Evolutionary conservation across 805 yeast species (phyloP).

Genomic region (Zygosaccharomyces bailii): DNA sequence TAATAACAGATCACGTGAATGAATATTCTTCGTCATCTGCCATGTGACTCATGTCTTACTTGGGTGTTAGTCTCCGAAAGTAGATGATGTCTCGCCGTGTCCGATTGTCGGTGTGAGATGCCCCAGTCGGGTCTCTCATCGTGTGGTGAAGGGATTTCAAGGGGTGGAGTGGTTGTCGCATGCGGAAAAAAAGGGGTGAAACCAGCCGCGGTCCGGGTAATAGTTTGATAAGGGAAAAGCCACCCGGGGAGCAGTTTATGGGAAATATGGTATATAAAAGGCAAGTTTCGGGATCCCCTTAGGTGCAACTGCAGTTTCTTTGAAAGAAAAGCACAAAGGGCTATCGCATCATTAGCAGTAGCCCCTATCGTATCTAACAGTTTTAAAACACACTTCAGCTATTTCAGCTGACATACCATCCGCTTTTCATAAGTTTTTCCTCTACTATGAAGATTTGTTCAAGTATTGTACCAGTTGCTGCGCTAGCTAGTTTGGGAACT

Average conservation of each 20-base stretch:
- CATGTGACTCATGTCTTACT: too few species aligned
- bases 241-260: background rate
- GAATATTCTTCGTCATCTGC: too few species aligned
- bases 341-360: slow-evolving; percentile 1
- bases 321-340: background rate
- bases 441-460: slow-evolving; percentile 22
- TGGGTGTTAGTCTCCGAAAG: too few species aligned
- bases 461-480: slow-evolving; percentile 35
- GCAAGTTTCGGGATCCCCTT: background rate
- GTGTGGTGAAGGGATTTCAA: slow-evolving; percentile 1
- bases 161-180: background rate
- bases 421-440: background rate
- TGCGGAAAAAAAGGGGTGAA: slow-evolving; percentile 5
- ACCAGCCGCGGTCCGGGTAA: slow-evolving; percentile 8
- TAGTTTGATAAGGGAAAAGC: background rate
- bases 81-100: background rate
- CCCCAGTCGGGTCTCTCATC: background rate
- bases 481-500: slow-evolving; percentile 40
- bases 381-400: too few species aligned
- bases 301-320: background rate
- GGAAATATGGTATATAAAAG: slow-evolving; percentile 4
- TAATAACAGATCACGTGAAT: background rate
- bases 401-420: background rate
- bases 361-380: background rate
- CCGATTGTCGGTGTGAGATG: background rate